phyloP scores from a whole-genome alignment of 176 grass and related monocot genomes.

The Cocos nucifera region DNA sequence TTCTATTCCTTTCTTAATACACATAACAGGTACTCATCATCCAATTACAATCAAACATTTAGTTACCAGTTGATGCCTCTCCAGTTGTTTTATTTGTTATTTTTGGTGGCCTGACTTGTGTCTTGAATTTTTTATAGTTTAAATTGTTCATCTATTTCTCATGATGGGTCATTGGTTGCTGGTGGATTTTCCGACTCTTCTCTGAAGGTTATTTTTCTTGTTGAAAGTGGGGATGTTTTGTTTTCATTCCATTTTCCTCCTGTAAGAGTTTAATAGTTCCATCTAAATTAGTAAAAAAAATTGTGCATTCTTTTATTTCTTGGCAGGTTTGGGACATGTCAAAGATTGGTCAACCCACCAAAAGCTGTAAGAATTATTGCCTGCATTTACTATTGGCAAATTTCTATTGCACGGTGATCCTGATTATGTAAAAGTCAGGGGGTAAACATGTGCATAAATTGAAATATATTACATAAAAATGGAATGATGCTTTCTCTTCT shows the following conservation, averaged over 20 bases:
- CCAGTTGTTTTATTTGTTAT: neutral
- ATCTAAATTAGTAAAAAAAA: too few species aligned
- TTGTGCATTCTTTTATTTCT: neutral
- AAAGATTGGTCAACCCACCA: slow-evolving; percentile 72
- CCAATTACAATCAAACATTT: neutral
- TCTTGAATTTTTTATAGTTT: slow-evolving; percentile 39
- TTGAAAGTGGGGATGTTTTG: slow-evolving; percentile 5
- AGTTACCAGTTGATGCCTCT: neutral
- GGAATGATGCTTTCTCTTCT: too few species aligned
- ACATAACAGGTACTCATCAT: slow-evolving; percentile 69
- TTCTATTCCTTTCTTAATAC: slow-evolving; percentile 94
- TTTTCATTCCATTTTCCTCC: neutral
- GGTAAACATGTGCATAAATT: too few species aligned
- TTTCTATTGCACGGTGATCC: neutral
- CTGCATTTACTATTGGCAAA: neutral
- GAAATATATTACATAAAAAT: too few species aligned
- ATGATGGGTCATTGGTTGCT: slow-evolving; percentile 88
- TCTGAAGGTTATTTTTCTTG: slow-evolving; percentile 52
- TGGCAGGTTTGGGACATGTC: slow-evolving; percentile 96
- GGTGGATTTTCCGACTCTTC: slow-evolving; percentile 99
- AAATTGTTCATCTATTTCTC: slow-evolving; percentile 89
- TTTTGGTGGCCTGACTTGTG: slow-evolving; percentile 16
- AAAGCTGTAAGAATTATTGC: slow-evolving; percentile 46
- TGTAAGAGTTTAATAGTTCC: slow-evolving; percentile 4
- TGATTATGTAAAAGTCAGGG: too few species aligned